Evolutionary conservation across 192 early-diverging fungal species (phyloP).

Genomic region (Diversispora eburnea): DNA sequence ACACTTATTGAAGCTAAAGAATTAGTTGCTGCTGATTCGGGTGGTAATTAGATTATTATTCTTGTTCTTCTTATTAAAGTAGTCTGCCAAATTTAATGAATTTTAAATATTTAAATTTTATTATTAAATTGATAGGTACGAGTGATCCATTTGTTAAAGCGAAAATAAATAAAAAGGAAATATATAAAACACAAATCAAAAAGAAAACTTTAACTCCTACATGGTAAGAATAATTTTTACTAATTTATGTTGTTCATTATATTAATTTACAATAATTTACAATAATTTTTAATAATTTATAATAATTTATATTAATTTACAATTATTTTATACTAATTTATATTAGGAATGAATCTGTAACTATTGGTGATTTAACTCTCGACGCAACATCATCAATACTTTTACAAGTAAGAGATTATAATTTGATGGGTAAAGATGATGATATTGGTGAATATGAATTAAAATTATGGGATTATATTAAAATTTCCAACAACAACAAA

Average conservation of each 20-base stretch:
- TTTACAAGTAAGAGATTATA: constrained; percentile 67
- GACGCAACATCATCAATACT: constrained; percentile 43
- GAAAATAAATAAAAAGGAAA: constrained; percentile 52
- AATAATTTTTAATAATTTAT: not conserved
- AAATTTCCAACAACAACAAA: constrained; percentile 16
- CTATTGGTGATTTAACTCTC: constrained; percentile 10
- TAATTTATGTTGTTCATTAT: not conserved
- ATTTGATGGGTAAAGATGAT: constrained; percentile 57
- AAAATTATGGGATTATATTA: constrained; percentile 48
- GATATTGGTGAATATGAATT: constrained; percentile 62
- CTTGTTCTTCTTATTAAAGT: not conserved
- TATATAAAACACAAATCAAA: constrained; percentile 63
- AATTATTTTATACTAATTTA: not conserved
- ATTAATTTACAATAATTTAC: not conserved
- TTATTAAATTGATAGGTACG: constrained; percentile 38
- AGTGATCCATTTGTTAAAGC: constrained; percentile 72
- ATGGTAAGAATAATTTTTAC: constrained; percentile 52
- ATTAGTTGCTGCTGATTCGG: constrained; percentile 45
- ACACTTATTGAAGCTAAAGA: constrained; percentile 45
- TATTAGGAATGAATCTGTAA: constrained; percentile 1
- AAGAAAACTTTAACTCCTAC: constrained; percentile 67
- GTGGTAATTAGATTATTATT: constrained; percentile 29
- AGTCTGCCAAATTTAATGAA: constrained; percentile 4
- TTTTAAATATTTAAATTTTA: constrained; percentile 30
- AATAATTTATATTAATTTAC: not conserved